Conservation (phyloP, 148 eudicot species). For the Rhododendron griersonianum region DNA sequence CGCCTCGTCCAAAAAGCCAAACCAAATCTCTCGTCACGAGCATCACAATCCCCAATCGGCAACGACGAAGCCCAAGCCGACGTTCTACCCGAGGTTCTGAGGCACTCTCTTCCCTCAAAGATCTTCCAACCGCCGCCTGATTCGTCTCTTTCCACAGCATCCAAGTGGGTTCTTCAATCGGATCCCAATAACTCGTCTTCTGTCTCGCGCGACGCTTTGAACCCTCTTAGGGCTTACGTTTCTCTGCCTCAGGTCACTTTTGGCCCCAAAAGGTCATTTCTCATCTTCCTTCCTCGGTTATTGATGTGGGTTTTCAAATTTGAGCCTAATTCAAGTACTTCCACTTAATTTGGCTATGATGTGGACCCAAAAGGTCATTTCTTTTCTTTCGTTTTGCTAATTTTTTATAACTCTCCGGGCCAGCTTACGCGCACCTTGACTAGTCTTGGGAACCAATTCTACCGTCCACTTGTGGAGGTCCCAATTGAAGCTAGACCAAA, state of each 20-base stretch:
- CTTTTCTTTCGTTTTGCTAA: background rate
- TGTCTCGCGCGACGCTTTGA: conserved; percentile 54
- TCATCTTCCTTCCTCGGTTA: background rate
- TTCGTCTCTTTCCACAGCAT: conserved; percentile 34
- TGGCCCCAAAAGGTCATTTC: conserved; percentile 74
- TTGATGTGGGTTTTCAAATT: background rate
- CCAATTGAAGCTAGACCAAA: too few species aligned
- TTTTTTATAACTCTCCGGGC: background rate
- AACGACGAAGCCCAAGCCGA: conserved; percentile 33
- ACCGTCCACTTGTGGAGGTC: too few species aligned
- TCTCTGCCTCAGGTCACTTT: conserved; percentile 85
- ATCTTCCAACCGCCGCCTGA: conserved; percentile 33
- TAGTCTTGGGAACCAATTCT: too few species aligned
- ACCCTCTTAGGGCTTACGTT: conserved; percentile 71
- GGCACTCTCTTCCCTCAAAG: conserved; percentile 68
- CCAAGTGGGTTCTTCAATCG: conserved; percentile 62
- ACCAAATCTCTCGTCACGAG: conserved; percentile 4
- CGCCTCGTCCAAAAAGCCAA: conserved; percentile 16
- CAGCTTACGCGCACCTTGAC: too few species aligned
- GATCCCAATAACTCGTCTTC: conserved; percentile 2
- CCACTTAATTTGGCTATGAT: background rate
- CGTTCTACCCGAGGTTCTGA: conserved; percentile 71
- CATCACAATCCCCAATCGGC: background rate
- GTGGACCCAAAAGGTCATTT: background rate
- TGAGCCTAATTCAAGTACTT: background rate